These are phyloP conservation scores for Beta lomatogona DNA, from an alignment of 179 eudicot genomes.

Conservation along the genomic window DNA sequence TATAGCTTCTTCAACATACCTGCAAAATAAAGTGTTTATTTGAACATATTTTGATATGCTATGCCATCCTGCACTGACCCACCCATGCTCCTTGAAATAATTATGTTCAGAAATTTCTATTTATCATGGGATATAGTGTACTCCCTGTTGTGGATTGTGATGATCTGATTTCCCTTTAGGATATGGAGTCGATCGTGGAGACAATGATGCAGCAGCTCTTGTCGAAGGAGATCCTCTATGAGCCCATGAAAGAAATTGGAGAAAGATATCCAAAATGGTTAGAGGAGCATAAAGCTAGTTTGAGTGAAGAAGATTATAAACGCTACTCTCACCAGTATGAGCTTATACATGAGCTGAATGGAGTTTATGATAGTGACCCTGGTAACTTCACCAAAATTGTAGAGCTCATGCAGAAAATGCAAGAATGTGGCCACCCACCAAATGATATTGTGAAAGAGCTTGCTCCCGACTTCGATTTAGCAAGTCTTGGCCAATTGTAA, in stretches of 20 bases:
- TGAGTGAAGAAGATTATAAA: constrained; percentile 64
- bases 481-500: constrained; percentile 87
- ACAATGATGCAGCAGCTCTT: constrained; percentile 98
- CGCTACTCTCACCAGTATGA: constrained; percentile 74
- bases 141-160: not conserved
- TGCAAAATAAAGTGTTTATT: not conserved
- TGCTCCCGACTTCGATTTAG: constrained; percentile 84
- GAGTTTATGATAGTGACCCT: constrained; percentile 80
- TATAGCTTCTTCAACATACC: not conserved
- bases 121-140: not conserved
- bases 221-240: constrained; percentile 88
- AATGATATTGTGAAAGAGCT: constrained; percentile 90
- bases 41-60: not conserved
- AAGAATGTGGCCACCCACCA: constrained; percentile 98
- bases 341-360: constrained; percentile 72
- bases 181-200: constrained; percentile 93
- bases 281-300: constrained; percentile 66
- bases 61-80: not conserved
- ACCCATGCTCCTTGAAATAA: not conserved
- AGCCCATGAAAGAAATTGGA: constrained; percentile 95
- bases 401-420: constrained; percentile 99
- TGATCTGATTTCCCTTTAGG: constrained; percentile 41
- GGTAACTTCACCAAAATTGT: constrained; percentile 86
- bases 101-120: too few species aligned
- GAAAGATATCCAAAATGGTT: constrained; percentile 91